Evolutionary conservation across 2,329 filamentous ascomycete species (phyloP).

Genomic region (Calonectria crousiana): DNA sequence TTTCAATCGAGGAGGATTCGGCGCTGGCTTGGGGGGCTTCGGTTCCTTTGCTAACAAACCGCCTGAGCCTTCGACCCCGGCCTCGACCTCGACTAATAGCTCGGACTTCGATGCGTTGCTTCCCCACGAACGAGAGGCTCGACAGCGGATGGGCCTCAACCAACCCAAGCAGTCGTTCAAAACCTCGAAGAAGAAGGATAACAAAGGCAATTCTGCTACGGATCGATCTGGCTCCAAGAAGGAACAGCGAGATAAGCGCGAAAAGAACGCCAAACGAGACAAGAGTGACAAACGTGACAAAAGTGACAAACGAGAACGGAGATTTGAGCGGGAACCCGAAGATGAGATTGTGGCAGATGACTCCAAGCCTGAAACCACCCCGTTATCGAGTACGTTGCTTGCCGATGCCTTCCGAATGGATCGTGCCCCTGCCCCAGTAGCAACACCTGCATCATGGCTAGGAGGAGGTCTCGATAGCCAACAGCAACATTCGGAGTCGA

Average conservation of each 20-base stretch:
- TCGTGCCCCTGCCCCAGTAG: conserved; percentile 39
- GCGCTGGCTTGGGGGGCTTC: conserved; percentile 38
- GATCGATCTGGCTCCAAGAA: background rate
- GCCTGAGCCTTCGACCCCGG: conserved; percentile 1
- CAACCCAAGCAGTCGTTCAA: conserved; percentile 30
- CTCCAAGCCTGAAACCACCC: conserved; percentile 17
- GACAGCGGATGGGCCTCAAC: conserved; percentile 41
- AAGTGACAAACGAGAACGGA: conserved; percentile 12
- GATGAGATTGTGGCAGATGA: conserved; percentile 19
- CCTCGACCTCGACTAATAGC: background rate
- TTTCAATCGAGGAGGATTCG: conserved; percentile 30
- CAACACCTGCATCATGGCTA: conserved; percentile 45
- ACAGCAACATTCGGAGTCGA: background rate
- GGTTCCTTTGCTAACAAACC: conserved; percentile 39
- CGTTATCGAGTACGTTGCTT: conserved; percentile 45
- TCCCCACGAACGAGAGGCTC: conserved; percentile 55
- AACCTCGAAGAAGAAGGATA: conserved; percentile 17
- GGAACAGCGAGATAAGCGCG: background rate
- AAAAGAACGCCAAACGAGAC: background rate
- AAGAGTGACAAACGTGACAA: conserved; percentile 8
- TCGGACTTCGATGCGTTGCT: conserved; percentile 43
- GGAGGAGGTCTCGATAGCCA: background rate
- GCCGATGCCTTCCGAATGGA: conserved; percentile 50
- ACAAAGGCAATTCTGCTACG: conserved; percentile 2
- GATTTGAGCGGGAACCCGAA: conserved; percentile 10